These are phyloP conservation scores for Arthrocladium fulminans DNA, from an alignment of 2,329 filamentous ascomycete genomes.

Conservation along the genomic window DNA sequence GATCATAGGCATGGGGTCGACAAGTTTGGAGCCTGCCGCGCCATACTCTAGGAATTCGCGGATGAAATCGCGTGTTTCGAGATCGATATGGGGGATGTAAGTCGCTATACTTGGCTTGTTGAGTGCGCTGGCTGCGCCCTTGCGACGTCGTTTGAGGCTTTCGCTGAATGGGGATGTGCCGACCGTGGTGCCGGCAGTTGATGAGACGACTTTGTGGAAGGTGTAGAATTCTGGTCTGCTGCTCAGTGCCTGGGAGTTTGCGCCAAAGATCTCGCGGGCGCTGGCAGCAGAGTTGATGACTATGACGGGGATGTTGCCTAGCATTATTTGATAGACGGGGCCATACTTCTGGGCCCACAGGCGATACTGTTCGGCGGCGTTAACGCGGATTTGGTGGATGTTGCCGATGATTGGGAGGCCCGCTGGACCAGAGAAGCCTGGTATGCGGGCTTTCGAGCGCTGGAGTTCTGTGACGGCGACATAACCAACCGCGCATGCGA, in stretches of 20 bases:
- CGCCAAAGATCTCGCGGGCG: constrained; percentile 44
- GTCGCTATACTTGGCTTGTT: constrained; percentile 57
- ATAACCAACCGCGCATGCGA: constrained; percentile 30
- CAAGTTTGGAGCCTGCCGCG: constrained; percentile 42
- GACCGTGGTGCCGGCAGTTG: constrained; percentile 57
- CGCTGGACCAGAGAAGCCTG: constrained; percentile 40
- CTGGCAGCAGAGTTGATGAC: constrained; percentile 48
- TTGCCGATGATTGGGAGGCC: constrained; percentile 50
- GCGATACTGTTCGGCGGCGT: constrained; percentile 50
- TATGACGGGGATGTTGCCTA: constrained; percentile 50
- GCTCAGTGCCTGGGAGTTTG: constrained; percentile 46
- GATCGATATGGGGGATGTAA: constrained; percentile 54
- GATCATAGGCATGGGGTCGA: constrained; percentile 61
- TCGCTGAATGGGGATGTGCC: constrained; percentile 60
- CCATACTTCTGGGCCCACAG: constrained; percentile 45
- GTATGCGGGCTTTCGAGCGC: constrained; percentile 37
- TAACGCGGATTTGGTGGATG: constrained; percentile 45
- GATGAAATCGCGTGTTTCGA: constrained; percentile 56
- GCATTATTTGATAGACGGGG: constrained; percentile 48
- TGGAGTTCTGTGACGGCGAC: constrained; percentile 44
- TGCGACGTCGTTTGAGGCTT: constrained; percentile 54
- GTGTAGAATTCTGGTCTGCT: constrained; percentile 52
- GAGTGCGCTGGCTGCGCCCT: constrained; percentile 56
- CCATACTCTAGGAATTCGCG: constrained; percentile 53
- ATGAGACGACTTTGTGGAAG: constrained; percentile 45